phyloP scores from a whole-genome alignment of 2,329 filamentous ascomycete species.

The Ophiosphaerella narmari region DNA sequence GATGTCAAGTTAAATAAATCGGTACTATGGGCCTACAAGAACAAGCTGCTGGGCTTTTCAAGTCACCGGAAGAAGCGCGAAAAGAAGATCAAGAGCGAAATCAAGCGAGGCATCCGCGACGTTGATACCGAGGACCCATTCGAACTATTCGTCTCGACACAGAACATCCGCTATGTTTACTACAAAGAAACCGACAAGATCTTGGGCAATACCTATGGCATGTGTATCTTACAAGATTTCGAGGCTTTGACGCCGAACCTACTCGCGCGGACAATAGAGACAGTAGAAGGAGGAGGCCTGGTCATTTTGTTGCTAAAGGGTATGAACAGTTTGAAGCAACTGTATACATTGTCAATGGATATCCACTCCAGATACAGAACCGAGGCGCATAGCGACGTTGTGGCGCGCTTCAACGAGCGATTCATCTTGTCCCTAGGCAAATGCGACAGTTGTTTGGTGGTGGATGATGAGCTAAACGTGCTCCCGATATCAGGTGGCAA shows the following conservation, averaged over 20 bases:
- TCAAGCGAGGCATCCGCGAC: slow-evolving; percentile 92
- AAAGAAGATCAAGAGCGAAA: slow-evolving; percentile 96
- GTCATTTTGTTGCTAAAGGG: slow-evolving; percentile 91
- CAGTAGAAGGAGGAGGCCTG: slow-evolving; percentile 92
- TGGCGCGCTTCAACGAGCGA: slow-evolving; percentile 95
- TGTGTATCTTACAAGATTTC: slow-evolving; percentile 98
- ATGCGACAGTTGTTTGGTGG: slow-evolving; percentile 91
- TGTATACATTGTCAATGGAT: slow-evolving; percentile 97
- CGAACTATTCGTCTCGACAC: slow-evolving; percentile 93
- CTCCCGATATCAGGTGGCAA: slow-evolving; percentile 96
- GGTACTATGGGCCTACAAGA: slow-evolving; percentile 98
- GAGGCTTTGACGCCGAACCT: slow-evolving; percentile 98
- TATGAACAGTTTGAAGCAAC: slow-evolving; percentile 95
- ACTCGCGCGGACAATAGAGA: slow-evolving; percentile 92
- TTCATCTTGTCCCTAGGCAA: slow-evolving; percentile 95
- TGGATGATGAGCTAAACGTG: slow-evolving; percentile 97
- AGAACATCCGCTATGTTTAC: slow-evolving; percentile 98
- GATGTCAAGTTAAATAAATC: slow-evolving; percentile 96
- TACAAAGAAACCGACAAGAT: slow-evolving; percentile 99
- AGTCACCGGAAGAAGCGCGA: slow-evolving; percentile 98
- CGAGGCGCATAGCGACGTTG: slow-evolving; percentile 92
- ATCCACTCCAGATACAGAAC: slow-evolving; percentile 95
- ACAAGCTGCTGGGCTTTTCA: slow-evolving; percentile 91
- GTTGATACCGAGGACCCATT: slow-evolving; percentile 93
- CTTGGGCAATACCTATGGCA: slow-evolving; percentile 94